Evolutionary conservation across 306 rosid species (phyloP).

Genomic region (Boehmeria nivea): DNA sequence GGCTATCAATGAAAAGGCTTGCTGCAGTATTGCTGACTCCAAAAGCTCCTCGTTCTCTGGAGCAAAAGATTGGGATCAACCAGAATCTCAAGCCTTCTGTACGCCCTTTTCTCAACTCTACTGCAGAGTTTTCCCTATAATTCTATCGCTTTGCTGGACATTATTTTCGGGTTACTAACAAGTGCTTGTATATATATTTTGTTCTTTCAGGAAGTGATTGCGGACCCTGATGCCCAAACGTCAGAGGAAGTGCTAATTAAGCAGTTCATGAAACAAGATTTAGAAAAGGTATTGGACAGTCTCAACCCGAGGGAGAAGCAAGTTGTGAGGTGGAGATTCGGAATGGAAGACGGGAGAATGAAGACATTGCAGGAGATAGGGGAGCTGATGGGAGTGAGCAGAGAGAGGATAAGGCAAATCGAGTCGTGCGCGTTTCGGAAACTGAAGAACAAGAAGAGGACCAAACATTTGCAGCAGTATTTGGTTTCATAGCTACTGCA

Average conservation of each 20-base stretch:
- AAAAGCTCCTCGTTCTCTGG: conserved; percentile 88
- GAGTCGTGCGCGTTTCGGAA: conserved; percentile 83
- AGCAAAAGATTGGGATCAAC: conserved; percentile 83
- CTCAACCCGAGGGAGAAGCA: conserved; percentile 77
- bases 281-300: conserved; percentile 66
- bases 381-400: conserved; percentile 84
- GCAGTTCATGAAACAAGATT: conserved; percentile 80
- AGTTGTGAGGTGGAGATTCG: conserved; percentile 87
- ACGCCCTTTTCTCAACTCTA: conserved; percentile 32
- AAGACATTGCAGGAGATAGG: conserved; percentile 96
- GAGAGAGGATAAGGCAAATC: conserved; percentile 92
- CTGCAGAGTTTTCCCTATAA: too few relatives aligned
- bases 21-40: conserved; percentile 79
- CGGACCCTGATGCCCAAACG: conserved; percentile 72
- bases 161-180: too few relatives aligned
- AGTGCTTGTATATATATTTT: too few relatives aligned
- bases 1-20: conserved; percentile 90
- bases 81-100: conserved; percentile 88
- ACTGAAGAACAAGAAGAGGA: conserved; percentile 87
- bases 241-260: conserved; percentile 61
- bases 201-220: conserved; percentile 59
- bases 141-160: too few relatives aligned
- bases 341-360: conserved; percentile 95
- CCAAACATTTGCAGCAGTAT: conserved; percentile 82
- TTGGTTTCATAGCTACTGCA: conserved; percentile 51